Conservation (phyloP, 2,329 filamentous ascomycete species). For the Cercospora canescens region DNA sequence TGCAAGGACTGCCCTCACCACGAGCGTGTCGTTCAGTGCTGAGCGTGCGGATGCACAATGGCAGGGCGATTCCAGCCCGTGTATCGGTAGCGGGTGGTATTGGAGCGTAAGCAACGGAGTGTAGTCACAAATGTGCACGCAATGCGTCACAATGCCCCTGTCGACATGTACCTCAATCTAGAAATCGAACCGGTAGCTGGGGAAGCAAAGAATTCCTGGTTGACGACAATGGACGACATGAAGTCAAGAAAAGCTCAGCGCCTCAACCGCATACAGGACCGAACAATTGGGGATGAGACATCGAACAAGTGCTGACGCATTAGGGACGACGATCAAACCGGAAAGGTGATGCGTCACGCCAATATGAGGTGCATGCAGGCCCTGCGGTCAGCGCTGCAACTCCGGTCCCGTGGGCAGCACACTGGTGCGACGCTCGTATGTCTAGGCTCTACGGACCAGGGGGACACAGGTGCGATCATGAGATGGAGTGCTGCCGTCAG, state of each 20-base stretch:
- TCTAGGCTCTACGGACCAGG: neutral
- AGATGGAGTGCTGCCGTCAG: neutral
- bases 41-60: neutral
- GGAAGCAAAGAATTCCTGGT: neutral
- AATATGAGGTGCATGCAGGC: constrained; percentile 13
- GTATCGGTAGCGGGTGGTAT: neutral
- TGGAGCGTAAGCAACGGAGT: neutral
- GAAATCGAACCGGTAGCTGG: neutral
- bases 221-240: constrained; percentile 13
- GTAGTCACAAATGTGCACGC: neutral
- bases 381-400: constrained; percentile 7
- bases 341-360: constrained; percentile 6
- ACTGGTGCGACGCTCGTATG: neutral
- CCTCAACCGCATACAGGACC: constrained; percentile 16
- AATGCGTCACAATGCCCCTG: neutral
- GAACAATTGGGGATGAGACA: neutral
- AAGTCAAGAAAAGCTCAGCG: constrained; percentile 21
- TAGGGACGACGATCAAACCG: constrained; percentile 12
- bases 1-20: neutral
- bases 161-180: neutral
- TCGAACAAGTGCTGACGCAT: constrained; percentile 11
- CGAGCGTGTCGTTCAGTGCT: neutral
- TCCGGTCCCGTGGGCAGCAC: constrained; percentile 22
- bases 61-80: neutral
- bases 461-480: neutral